phyloP scores from a whole-genome alignment of 768 basidiomycete species.

The Gloeophyllum trabeum region DNA sequence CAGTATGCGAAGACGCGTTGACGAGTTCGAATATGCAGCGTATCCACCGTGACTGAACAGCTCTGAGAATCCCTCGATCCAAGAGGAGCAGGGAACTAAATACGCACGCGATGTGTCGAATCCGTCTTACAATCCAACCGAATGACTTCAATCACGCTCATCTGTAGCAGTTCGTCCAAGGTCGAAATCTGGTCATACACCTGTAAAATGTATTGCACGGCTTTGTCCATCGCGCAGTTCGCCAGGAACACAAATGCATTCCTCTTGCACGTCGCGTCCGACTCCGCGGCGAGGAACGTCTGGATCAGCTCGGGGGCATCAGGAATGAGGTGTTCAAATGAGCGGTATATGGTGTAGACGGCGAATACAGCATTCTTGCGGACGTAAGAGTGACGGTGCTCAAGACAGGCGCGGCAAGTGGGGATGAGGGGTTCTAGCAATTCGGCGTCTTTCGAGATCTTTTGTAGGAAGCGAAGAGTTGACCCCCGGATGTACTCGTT shows the following conservation, averaged over 20 bases:
- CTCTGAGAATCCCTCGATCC: not conserved
- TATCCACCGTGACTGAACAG: slow-evolving; percentile 86
- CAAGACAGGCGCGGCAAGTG: slow-evolving; percentile 85
- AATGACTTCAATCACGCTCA: slow-evolving; percentile 92
- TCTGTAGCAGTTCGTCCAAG: slow-evolving; percentile 89
- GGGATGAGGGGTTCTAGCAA: slow-evolving; percentile 94
- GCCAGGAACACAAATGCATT: slow-evolving; percentile 96
- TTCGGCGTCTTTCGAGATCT: slow-evolving; percentile 87
- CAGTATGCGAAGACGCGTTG: slow-evolving; percentile 81
- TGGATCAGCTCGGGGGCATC: slow-evolving; percentile 94
- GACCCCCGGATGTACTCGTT: slow-evolving; percentile 99
- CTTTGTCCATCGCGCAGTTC: slow-evolving; percentile 76
- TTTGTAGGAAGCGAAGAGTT: slow-evolving; percentile 93
- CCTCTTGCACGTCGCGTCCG: slow-evolving; percentile 91
- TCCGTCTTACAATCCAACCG: slow-evolving; percentile 82
- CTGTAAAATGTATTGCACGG: slow-evolving; percentile 82
- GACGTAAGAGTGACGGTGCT: slow-evolving; percentile 96
- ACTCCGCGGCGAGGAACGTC: slow-evolving; percentile 93
- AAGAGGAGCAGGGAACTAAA: not conserved
- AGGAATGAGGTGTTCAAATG: slow-evolving; percentile 90
- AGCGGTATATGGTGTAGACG: slow-evolving; percentile 86
- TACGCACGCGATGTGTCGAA: slow-evolving; percentile 66
- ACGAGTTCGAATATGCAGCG: slow-evolving; percentile 88
- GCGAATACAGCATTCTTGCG: slow-evolving; percentile 98
- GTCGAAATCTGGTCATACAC: slow-evolving; percentile 75